Conservation (phyloP, 2,329 filamentous ascomycete species). For the Xylaria hypoxylon region DNA sequence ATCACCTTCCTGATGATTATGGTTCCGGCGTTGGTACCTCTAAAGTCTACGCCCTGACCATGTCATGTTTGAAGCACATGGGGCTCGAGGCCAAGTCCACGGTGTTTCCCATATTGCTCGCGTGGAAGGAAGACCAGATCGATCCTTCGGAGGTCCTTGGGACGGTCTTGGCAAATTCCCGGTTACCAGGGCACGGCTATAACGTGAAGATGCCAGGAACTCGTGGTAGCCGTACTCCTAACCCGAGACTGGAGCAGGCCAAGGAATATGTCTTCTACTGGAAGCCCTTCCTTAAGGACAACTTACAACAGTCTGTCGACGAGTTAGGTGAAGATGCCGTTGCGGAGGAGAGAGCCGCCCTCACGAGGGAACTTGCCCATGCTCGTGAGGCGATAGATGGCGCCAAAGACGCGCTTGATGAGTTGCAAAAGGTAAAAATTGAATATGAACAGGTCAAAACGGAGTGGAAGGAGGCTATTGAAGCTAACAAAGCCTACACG, state of each 20-base stretch:
- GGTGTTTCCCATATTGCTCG: neutral
- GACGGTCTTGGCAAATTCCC: conserved; percentile 7
- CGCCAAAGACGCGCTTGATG: neutral
- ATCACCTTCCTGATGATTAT: neutral
- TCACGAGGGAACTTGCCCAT: neutral
- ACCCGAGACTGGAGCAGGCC: neutral
- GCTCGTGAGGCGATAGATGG: neutral
- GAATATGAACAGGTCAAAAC: neutral
- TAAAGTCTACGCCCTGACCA: conserved; percentile 13
- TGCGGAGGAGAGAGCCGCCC: neutral
- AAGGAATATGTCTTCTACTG: conserved; percentile 5
- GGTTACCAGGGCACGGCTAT: conserved; percentile 5
- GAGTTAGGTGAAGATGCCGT: conserved; percentile 1
- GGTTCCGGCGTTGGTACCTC: neutral
- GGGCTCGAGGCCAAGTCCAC: neutral
- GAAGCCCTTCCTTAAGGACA: neutral
- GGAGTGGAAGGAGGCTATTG: neutral
- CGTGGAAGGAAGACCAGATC: neutral
- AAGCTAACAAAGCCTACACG: neutral
- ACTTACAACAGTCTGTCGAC: neutral
- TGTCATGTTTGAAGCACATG: conserved; percentile 4
- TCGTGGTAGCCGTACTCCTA: neutral
- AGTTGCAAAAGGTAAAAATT: neutral
- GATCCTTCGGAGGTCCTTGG: conserved; percentile 13
- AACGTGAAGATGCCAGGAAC: conserved; percentile 18